Conservation (phyloP, 2,329 filamentous ascomycete genomes). For the Phyllosticta capitalensis region DNA sequence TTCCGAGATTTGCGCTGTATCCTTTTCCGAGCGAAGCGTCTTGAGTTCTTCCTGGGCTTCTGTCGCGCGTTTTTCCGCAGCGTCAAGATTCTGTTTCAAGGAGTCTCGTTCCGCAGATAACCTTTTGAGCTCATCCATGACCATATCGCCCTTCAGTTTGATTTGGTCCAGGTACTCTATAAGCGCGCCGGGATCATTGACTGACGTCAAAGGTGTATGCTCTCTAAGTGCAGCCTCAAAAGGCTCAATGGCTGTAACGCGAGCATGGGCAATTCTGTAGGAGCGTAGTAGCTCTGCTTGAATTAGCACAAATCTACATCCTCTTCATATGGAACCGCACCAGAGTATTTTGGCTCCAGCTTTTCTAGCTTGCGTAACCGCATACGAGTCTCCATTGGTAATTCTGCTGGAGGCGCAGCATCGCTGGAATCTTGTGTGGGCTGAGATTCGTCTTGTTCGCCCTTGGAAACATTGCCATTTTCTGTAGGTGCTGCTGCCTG, state of each 20-base stretch:
- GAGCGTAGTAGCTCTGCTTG: slow-evolving; percentile 71
- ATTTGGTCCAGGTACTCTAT: slow-evolving; percentile 86
- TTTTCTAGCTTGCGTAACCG: slow-evolving; percentile 83
- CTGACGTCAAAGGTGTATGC: slow-evolving; percentile 82
- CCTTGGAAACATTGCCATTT: slow-evolving; percentile 22
- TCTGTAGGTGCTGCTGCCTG: slow-evolving; percentile 12
- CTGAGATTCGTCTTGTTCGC: slow-evolving; percentile 21
- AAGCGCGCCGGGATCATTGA: slow-evolving; percentile 72
- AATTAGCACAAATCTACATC: neutral
- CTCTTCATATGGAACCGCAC: slow-evolving; percentile 34
- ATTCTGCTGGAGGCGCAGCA: slow-evolving; percentile 37
- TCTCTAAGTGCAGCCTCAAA: slow-evolving; percentile 89
- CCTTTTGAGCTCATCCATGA: slow-evolving; percentile 84
- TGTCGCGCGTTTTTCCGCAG: slow-evolving; percentile 53
- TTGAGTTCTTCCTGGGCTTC: slow-evolving; percentile 56
- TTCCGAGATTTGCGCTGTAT: neutral
- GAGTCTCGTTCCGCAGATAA: slow-evolving; percentile 74
- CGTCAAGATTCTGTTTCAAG: slow-evolving; percentile 66
- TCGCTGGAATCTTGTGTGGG: slow-evolving; percentile 19
- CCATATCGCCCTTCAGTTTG: slow-evolving; percentile 79
- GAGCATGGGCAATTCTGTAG: slow-evolving; percentile 82
- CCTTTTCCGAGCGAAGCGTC: slow-evolving; percentile 27
- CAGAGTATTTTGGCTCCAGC: slow-evolving; percentile 76
- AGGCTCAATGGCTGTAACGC: slow-evolving; percentile 78
- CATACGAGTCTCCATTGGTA: slow-evolving; percentile 64